A percentile compares a stretch with the other conserved stretches of the same genome.
Conservation (phyloP, 495 filamentous ascomycete species). For the Xylaria intraflava region DNA sequence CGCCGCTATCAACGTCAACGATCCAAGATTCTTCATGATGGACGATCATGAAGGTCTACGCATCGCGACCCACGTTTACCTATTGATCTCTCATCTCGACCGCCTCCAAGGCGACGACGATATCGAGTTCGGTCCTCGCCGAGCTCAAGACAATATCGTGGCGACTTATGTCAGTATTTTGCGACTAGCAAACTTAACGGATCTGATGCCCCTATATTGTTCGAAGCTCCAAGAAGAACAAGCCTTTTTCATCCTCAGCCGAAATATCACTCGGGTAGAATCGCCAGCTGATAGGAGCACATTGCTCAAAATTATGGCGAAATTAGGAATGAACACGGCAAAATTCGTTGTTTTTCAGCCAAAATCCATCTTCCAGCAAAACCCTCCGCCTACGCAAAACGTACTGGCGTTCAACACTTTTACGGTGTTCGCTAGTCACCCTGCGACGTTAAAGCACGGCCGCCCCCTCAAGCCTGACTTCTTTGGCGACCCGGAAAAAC, state of each 20-base stretch:
- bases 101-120: constrained; percentile 39
- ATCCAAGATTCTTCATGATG: constrained; percentile 40
- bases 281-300: constrained; percentile 40
- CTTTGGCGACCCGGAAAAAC: constrained; percentile 53
- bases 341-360: constrained; percentile 50
- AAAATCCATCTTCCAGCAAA: constrained; percentile 44
- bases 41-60: constrained; percentile 53
- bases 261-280: constrained; percentile 50
- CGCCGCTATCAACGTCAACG: constrained; percentile 26
- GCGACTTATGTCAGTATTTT: constrained; percentile 77
- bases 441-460: constrained; percentile 40
- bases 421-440: constrained; percentile 42
- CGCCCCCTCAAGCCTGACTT: constrained; percentile 54
- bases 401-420: constrained; percentile 36
- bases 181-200: constrained; percentile 57
- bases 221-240: constrained; percentile 56
- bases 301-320: constrained; percentile 57
- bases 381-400: constrained; percentile 12
- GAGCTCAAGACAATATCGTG: constrained; percentile 57
- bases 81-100: constrained; percentile 43
- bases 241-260: constrained; percentile 45
- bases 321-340: constrained; percentile 43
- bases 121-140: constrained; percentile 29
- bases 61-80: constrained; percentile 54
- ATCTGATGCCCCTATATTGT: constrained; percentile 80